Evolutionary conservation across 441 rosid species (phyloP).

Genomic region (Viola pubescens): DNA sequence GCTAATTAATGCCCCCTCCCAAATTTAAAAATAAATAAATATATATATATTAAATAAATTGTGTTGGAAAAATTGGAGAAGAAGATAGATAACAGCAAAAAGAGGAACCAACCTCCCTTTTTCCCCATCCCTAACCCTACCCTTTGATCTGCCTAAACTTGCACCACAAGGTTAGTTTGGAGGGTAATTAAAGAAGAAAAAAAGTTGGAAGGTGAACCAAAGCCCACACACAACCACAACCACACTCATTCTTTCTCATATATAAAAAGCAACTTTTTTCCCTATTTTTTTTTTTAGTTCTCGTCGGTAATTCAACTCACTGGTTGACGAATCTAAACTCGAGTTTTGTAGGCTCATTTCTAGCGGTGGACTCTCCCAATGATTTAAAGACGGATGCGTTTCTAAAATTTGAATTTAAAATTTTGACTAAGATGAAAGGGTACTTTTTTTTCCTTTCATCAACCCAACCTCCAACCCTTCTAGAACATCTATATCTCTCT

Average conservation of each 20-base stretch:
- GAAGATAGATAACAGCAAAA: conserved; percentile 29
- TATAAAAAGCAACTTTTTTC: too few species aligned
- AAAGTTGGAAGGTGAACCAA: conserved; percentile 64
- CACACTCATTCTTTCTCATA: conserved; percentile 26
- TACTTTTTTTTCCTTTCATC: conserved; percentile 11
- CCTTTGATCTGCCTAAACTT: conserved; percentile 34
- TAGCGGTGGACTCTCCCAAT: too few species aligned
- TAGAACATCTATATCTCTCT: conserved; percentile 29
- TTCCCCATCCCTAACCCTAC: conserved; percentile 22
- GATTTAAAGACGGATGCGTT: too few species aligned
- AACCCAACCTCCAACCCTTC: conserved; percentile 46
- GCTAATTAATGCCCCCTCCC: neutral
- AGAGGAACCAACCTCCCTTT: conserved; percentile 20
- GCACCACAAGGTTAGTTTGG: conserved; percentile 31
- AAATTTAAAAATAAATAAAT: too few species aligned
- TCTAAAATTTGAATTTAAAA: too few species aligned
- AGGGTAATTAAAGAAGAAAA: neutral
- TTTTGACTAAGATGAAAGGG: too few species aligned
- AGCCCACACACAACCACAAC: conserved; percentile 56
- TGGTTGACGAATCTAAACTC: too few species aligned
- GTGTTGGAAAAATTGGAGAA: conserved; percentile 8
- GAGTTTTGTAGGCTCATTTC: too few species aligned
- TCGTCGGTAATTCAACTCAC: too few species aligned
- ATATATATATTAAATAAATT: too few species aligned
- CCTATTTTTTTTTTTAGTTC: too few species aligned